Base-by-base conservation (phyloP, 1,284 basidiomycete species). In the Porodaedalea pini region DNA sequence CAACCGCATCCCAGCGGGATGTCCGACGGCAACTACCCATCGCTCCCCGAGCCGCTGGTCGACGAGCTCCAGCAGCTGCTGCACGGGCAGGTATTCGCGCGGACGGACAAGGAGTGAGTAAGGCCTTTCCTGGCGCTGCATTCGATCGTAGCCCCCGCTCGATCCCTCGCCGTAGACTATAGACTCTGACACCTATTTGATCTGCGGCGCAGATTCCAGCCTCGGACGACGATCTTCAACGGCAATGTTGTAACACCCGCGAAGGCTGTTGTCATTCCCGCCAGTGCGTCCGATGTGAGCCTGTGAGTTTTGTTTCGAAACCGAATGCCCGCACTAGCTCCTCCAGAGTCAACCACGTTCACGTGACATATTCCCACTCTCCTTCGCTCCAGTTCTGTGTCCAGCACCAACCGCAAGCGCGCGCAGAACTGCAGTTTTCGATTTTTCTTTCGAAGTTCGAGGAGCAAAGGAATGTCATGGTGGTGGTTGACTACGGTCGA, bases 181-280 rank as follows among this genome's bases (percentile, higher is more conserved):
- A 7, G 29, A n/a, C n/a, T 43, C 49, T 51, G 37, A 48, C 32
- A 25, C 37, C 27, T 29, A 32, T 37, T 51, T 8, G 34, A 32
- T 32, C n/a, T 39, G 21, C 25, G 25, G 31, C 52, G 29, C 27
- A 54, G 57, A 17, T 61, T 61, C 37, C 15, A 41, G 36, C 45
- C 27, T 21, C 43, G 27, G 5, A 61, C 59, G 23, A 50, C 56
- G 19, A 54, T 60, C 23, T 60, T 60, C 55, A 60, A 60, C 44
- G 59, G 59, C 29, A 56, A 60, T 40, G 55, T 60, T 11, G 50
- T 57, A 11, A 45, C 59, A 15, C 55, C 55, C 23, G 48, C 59
- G 0, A 56, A 48, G 34, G 55, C 39, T 32, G 55, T 52, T 10
- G 59, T 40, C 3, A 43, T 54, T 21, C 59, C 59, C 8, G 29